Base-by-base conservation (phyloP, 257 asterid genomes). In the Nemophila menziesii region DNA sequence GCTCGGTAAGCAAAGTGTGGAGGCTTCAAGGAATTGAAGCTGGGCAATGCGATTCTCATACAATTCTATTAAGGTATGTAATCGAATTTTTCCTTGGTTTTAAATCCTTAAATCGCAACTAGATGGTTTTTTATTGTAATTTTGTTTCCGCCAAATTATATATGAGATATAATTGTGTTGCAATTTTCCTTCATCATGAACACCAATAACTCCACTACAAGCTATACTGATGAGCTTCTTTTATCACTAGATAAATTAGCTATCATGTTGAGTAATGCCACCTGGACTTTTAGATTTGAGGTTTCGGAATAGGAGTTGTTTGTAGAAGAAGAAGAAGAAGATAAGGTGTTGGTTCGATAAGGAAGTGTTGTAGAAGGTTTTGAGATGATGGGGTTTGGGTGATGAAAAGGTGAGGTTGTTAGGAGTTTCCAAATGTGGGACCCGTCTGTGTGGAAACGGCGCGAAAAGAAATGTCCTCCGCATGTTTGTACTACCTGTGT, bases 381-480 rank as follows among this genome's bases (percentile, higher is more conserved):
- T 4, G 68, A 23, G 41, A 59, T 48, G 44, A n/a, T n/a, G n/a
- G n/a, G 71, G 67, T n/a, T 62, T 74, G 65, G n/a, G n/a, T 62
- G 74, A 50, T 74, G 93, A 47, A 74, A 90, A 4, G 98, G 98
- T 4, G 98, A 81, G 23, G 82, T 51, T 78, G 57, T 74, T 5
- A 85, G 78, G 39, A 84, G 74, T 53, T 67, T 90, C 96, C 94
- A 90, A 41, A 90, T 54, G 79, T 90, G 87, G 65, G 20, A 15
- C 15, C 96, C 98, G 20, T 90, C 94, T 0, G 73, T 22, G 15
- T 64, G 79, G 44, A 90, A 81, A 17, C 98, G 94, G 8, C 98
- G 93, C 23, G 93, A 52, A 47, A 90, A 90, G 92, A 90, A 90
- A 22, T 90, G 82, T 11, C 98, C 98, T 2, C 98, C 98, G 10